Base-by-base conservation (phyloP, 2,329 filamentous ascomycete genomes). In the Plectosphaerella plurivora region DNA sequence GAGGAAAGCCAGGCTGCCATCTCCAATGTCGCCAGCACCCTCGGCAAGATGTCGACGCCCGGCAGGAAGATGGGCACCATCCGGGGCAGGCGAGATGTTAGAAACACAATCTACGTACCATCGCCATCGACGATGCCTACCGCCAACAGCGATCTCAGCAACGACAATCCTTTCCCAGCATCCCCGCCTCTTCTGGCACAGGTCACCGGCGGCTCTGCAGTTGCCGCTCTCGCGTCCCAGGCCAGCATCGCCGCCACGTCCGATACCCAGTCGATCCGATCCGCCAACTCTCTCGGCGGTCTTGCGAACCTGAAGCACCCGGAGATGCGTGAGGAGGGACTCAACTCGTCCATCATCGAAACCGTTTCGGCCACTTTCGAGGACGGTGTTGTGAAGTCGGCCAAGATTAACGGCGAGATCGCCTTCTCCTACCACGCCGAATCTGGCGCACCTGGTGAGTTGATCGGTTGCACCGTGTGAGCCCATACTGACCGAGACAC, bases 261-360 rank as follows among this genome's bases (percentile, higher is more conserved):
- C 1, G 94, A 99, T 67, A 91, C 89, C 3, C 91, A 93, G 52
- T 97, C 94, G 1, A 87, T 97, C 55, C 87, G 92, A 47, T 99
- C 94, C 3, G 88, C 88, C 2, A 89, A 90, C 57, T 96, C 91
- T 2, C 73, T 93, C 42, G 85, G 84, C 59, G 83, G 84, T 45
- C 73, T 87, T 44, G 79, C 79, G 4, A 82, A 88, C n/a, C 74
- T 83, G 49, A 87, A 85, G 62, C 94, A 99, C 65, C 87, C 91
- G 1, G 91, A 97, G 16, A 78, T 96, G 70, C 81, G 87, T 50
- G 81, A 83, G 10, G 83, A 88, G 1, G 93, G 94, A 3, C 76
- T 99, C 6, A 94, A 91, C 67, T 85, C 89, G 4, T 97, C 93
- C 14, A 81, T 97, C 51, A 88, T 97, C 49, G 94, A 99, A 68